Percentiles rank a stretch among this genome's conserved stretches.
Conservation (phyloP, 1,284 basidiomycete genomes). For the Mycosarcoma mackinlayi region DNA sequence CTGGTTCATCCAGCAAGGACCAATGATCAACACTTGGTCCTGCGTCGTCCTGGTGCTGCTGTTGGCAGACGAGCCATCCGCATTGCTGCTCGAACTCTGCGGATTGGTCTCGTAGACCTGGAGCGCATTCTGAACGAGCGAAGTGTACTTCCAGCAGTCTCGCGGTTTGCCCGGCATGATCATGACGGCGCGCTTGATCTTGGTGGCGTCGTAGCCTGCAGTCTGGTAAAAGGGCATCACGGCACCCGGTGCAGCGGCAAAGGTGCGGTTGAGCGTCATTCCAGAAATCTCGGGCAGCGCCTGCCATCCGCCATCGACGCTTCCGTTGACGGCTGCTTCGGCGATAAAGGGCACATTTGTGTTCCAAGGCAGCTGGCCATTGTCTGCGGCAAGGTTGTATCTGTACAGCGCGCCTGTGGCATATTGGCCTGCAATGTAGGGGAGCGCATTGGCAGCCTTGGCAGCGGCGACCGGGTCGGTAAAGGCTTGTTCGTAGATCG, state of each 20-base stretch:
- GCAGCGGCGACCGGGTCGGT: slow-evolving; percentile 60
- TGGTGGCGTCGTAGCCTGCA: slow-evolving; percentile 31
- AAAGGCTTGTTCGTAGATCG: slow-evolving; percentile 41
- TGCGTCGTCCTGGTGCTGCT: slow-evolving; percentile 5
- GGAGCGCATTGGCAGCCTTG: slow-evolving; percentile 42
- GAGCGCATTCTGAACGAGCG: slow-evolving; percentile 55
- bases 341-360: slow-evolving; percentile 34
- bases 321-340: slow-evolving; percentile 48
- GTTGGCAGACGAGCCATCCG: slow-evolving; percentile 9
- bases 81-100: slow-evolving; percentile 13
- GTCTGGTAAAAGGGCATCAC: slow-evolving; percentile 61
- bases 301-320: slow-evolving; percentile 70
- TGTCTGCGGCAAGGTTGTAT: slow-evolving; percentile 39
- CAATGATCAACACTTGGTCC: slow-evolving; percentile 53
- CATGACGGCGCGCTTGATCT: slow-evolving; percentile 63
- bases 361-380: slow-evolving; percentile 57
- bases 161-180: slow-evolving; percentile 61
- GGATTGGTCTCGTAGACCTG: slow-evolving; percentile 36
- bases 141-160: slow-evolving; percentile 64
- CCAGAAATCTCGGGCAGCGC: slow-evolving; percentile 43
- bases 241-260: slow-evolving; percentile 25
- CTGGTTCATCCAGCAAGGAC: slow-evolving; percentile 58
- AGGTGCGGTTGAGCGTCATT: slow-evolving; percentile 58
- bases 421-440: slow-evolving; percentile 39
- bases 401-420: slow-evolving; percentile 23